These are phyloP conservation scores for Monosporascus sp. DNA, from an alignment of 2,329 filamentous ascomycete genomes.

Conservation along the genomic window DNA sequence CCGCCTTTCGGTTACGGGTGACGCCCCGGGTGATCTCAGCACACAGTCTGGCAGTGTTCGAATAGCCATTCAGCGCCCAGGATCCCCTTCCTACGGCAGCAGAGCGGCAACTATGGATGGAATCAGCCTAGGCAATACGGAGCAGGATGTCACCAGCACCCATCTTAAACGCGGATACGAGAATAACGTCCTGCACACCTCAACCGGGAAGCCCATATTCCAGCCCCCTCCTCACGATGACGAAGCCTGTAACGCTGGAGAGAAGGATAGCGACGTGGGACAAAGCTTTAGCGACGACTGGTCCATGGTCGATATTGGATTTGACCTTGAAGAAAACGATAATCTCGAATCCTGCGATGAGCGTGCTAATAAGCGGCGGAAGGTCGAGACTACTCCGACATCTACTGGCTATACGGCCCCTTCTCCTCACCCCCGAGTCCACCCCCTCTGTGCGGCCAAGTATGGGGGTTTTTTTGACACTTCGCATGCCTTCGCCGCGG, in stretches of 20 bases:
- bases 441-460: not conserved
- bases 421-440: not conserved
- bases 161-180: not conserved
- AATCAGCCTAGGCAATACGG: not conserved
- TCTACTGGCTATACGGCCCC: not conserved
- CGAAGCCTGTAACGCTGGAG: not conserved
- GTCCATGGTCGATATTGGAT: not conserved
- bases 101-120: not conserved
- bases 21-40: too few relatives aligned
- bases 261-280: not conserved
- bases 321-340: not conserved
- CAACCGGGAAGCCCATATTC: not conserved
- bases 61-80: too few relatives aligned
- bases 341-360: not conserved
- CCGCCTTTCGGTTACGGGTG: too few relatives aligned
- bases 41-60: too few relatives aligned
- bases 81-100: too few relatives aligned
- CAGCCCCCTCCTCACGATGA: not conserved
- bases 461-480: not conserved
- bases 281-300: not conserved
- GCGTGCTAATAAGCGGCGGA: not conserved
- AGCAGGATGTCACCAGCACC: not conserved
- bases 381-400: not conserved
- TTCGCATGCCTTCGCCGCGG: not conserved
- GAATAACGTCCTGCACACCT: not conserved